Base-by-base conservation (phyloP, 2,329 filamentous ascomycete species). In the Lasiodiplodia hormozganensis region DNA sequence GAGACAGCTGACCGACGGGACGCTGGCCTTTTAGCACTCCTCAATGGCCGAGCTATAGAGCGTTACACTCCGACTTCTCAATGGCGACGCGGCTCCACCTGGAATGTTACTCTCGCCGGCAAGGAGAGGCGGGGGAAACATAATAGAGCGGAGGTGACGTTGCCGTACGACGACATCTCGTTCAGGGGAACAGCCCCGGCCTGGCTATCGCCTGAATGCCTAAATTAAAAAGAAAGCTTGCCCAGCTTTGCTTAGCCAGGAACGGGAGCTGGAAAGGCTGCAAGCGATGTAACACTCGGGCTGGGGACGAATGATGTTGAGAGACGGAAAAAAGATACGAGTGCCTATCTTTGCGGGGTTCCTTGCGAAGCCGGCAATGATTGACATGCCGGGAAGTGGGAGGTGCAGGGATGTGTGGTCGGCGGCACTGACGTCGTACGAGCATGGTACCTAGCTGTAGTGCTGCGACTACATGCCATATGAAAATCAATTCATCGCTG, bases 251-350 rank as follows among this genome's bases (percentile, higher is more conserved):
- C 34, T 12, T 25, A 36, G 31, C 56, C 56, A 58, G 36, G 40
- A 21, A 49, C 57, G 23, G 57, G n/a, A n/a, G n/a, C n/a, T n/a
- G n/a, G n/a, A n/a, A n/a, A n/a, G n/a, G 25, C 25, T 38, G 43
- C 60, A 52, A 62, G 60, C 60, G 60, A 62, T 62, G 60, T 62
- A 62, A 62, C 60, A 28, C 58, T 62, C 58, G 40, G 25, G 57
- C 25, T 43, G 4, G 38, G 40, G 40, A 25, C 47, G 43, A 31
- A 28, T 60, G 43, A 49, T 36, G 28, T 28, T 28, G 28, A 5
- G 4, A 6, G 28, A 28, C 28, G 28, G 28, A 28, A 28, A 38
- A 23, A 18, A 25, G 60, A 52, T 62, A 62, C 60, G 60, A 7
- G 40, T 16, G 60, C 60, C 43, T 51, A 51, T 52, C 43, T 62